Percentiles rank a stretch among this genome's conserved stretches.
Evolutionary conservation across 2,329 filamentous ascomycete genomes (phyloP).

Genomic region (Fusarium tjaetaba): DNA sequence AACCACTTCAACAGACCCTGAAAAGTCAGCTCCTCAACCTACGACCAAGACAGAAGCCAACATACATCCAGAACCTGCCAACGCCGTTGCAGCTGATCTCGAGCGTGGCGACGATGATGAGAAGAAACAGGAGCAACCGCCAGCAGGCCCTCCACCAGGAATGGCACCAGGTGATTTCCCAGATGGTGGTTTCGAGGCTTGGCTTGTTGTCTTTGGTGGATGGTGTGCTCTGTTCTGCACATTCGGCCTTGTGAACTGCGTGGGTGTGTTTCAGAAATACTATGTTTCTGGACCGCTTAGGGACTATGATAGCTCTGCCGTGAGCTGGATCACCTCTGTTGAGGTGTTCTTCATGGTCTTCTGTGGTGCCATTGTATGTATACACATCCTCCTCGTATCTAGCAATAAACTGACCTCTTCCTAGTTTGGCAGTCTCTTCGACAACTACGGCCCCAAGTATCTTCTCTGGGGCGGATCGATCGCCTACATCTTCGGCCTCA

Average conservation of each 20-base stretch:
- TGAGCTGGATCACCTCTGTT: conserved; percentile 69
- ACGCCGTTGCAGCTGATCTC: conserved; percentile 44
- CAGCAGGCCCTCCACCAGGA: conserved; percentile 43
- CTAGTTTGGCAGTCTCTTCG: conserved; percentile 68
- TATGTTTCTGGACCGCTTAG: conserved; percentile 61
- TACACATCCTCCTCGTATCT: conserved; percentile 19
- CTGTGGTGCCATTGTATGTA: conserved; percentile 58
- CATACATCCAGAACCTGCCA: conserved; percentile 43
- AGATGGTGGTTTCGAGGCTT: conserved; percentile 67
- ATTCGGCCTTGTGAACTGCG: conserved; percentile 56
- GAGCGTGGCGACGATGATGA: conserved; percentile 28
- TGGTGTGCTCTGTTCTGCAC: conserved; percentile 57
- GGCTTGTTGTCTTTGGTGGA: conserved; percentile 63
- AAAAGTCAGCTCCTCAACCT: conserved; percentile 23
- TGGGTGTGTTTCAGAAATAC: conserved; percentile 68
- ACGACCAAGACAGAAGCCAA: conserved; percentile 22
- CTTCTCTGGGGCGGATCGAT: conserved; percentile 64
- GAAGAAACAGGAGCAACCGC: conserved; percentile 27
- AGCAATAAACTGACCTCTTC: not conserved
- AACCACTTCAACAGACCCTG: conserved; percentile 4
- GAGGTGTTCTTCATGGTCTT: conserved; percentile 61
- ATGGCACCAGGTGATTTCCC: conserved; percentile 64
- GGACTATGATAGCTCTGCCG: conserved; percentile 59
- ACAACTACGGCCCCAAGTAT: conserved; percentile 70
- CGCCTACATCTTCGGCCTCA: conserved; percentile 69